Base-by-base conservation (phyloP, 257 asterid species). In the Solanum bukasovii region DNA sequence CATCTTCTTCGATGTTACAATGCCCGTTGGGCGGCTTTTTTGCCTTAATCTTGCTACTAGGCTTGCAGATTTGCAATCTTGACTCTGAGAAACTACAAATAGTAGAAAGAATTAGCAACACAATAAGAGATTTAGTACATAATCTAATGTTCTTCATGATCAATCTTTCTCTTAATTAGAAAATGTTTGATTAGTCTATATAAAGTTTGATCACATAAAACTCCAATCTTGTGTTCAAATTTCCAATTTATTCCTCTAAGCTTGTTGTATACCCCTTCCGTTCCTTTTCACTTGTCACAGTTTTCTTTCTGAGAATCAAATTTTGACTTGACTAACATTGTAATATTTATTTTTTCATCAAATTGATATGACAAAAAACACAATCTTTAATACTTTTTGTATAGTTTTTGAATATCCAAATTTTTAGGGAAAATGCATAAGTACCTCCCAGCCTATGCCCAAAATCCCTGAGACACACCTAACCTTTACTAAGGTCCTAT, bases 1-100 rank as follows among this genome's bases (percentile, higher is more conserved):
- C 92, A 59, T 90, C 91, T 38, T 93, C 85, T 31, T 88, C 88
- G n/a, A 44, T 84, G 88, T 93, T 91, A 90, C 94, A 91, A 79
- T 90, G 84, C 6, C 92, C 92, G 5, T 87, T 78, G 8, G 93
- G 93, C 2, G 93, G 95, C 1, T 84, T 93, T 84, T 67, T 91
- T 11, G 94, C 93, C 44, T 84, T 87, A 44, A 90, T 90, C 52
- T 85, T 89, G 67, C 93, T 92, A 35, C 92, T 90, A 9, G 92
- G 89, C 38, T 84, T 88, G 89, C 93, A 93, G 33, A n/a, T 23
- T 37, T 13, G 83, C 31, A 21, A 38, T 38, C 59, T 75, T 38
- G 83, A 13, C 10, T 77, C 21, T 23, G 59, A 12, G 1, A 31
- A 38, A 75, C 59, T 23, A 77, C 61, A 77, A 77, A 77, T 49